Evolutionary conservation across 805 yeast species (phyloP), one percentile per base, ranked within the genome.

Genomic region (Isabelozyma heimii): DNA sequence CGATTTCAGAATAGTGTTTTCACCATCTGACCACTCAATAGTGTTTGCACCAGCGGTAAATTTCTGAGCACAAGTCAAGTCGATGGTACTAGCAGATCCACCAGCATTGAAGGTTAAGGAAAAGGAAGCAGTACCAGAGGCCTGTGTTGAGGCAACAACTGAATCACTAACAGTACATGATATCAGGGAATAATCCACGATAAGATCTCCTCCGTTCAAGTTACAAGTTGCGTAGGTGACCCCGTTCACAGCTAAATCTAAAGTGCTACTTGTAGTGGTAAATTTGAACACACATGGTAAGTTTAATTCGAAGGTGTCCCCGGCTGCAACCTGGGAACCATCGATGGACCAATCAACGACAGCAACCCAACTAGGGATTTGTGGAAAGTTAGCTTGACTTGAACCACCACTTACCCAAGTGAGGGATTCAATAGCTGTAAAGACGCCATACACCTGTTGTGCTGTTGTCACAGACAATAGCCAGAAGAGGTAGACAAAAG

Each of bases 291-390:
- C 66, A 52, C 66, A 57, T 2, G 69, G 69, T 52, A 66, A 44
- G 17, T 46, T 41, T 42, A 66, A 57, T 10, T 55, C 47, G 37
- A 66, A 66, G 5, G 66, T 63, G 47, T 66, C 71, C 33, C 66
- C 67, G 0, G 69, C 39, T 0, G 16, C n/a, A 1, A 52, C 54
- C 5, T 46, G 41, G 8, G 47, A 3, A 15, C 60, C 58, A 8
- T 45, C 33, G 13, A 65, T 51, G 6, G 30, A 10, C 70, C 70
- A 65, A 6, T 45, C 44, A 7, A 65, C 33, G 0, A 51, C 44
- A 6, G 63, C 62, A 30, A 42, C 42, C 65, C 67, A 58, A 43
- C 35, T 30, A 30, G 35, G 35, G n/a, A 30, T 10, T 30, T 9
- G 5, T 10, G n/a, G 35, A 13, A 30, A 9, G 35, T 30, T 30